Evolutionary conservation across 768 basidiomycete species (phyloP), one percentile per base, ranked within the genome.

Genomic region (Lepiota venenata): DNA sequence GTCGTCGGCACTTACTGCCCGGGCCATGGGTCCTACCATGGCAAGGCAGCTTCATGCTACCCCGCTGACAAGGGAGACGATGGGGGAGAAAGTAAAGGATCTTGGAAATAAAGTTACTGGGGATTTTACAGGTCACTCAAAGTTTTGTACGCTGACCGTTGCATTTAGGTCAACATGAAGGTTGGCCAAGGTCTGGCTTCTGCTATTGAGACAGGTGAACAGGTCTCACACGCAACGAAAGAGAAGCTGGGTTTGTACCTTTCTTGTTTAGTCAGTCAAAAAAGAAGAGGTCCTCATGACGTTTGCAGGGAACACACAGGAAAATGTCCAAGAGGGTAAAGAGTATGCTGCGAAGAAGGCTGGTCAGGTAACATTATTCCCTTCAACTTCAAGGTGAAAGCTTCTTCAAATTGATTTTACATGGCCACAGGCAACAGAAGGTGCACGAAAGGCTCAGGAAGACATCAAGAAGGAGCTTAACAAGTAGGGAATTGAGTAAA

Each of bases 141-240:
- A 16, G 16, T 25, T 11, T n/a, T n/a, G 14, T 15, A 22, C 4
- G 37, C 35, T 56, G 14, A 35, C 11, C 36, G n/a, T 43, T 4
- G 32, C 32, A 5, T 42, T n/a, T 43, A 79, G 77, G 70, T 78
- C 0, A 79, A 76, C 55, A 73, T 71, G 58, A 74, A 71, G 15
- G 62, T 79, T 9, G 76, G 78, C 4, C 66, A 76, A 56, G 70
- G 71, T 2, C 61, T 80, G 12, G 78, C 78, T 11, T 71, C 69
- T 25, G 78, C 77, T 1, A 73, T 81, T 45, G 78, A 78, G 20
- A 72, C 64, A 12, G 78, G 79, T 0, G 74, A 80, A 60, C 61
- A 76, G 50, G 71, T 69, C 43, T 68, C 76, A 0, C 49, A 71
- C 49, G 57, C 66, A 9, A 70, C 76, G 1, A 77, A 79, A 54